Base-by-base conservation (phyloP, 768 basidiomycete genomes). In the Phanerochaete carnosa region DNA sequence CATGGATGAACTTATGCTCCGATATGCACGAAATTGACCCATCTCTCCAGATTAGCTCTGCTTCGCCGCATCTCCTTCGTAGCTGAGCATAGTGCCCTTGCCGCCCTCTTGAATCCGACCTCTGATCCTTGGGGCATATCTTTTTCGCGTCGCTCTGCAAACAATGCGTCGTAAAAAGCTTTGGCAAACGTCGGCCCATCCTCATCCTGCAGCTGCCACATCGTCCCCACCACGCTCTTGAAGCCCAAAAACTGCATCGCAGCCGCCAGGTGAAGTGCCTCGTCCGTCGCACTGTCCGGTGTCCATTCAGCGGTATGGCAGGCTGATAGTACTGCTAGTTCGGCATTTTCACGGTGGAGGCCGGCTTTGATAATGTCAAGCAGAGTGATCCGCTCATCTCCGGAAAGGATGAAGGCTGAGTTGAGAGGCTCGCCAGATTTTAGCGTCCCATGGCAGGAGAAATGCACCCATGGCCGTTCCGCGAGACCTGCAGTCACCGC, bases 271-370 rank as follows among this genome's bases (percentile, higher is more conserved):
- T 80, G 79, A 8, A 81, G 64, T 0, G 70, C 72, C 54, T 80
- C 78, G 6, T 77, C 72, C 0, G 72, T 57, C 1, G 73, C 71
- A 55, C 61, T 72, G 66, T 65, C 53, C 28, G 72, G 69, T 1
- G 78, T 76, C 39, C 62, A 71, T 0, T 77, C 77, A 2, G 65
- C 65, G 25, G 76, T 81, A 58, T 82, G 72, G 59, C 80, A 82
- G 0, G 80, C 80, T 3, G 80, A 80, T 2, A 82, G 73, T 64
- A 80, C 78, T 0, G 75, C 80, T 45, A 81, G 68, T 43, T 73
- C 59, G 33, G 51, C 69, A 39, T 63, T 35, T n/a, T n/a, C n/a
- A n/a, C n/a, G n/a, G 1, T 60, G 58, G 19, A 63, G 45, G 3
- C 45, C 25, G 43, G 13, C 73, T 29, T 45, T 66, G 52, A 68